A percentile compares a stretch with the other conserved stretches of the same genome.
Evolutionary conservation across 495 filamentous ascomycete genomes (phyloP).

Genomic region (Penicillium malachiteum): DNA sequence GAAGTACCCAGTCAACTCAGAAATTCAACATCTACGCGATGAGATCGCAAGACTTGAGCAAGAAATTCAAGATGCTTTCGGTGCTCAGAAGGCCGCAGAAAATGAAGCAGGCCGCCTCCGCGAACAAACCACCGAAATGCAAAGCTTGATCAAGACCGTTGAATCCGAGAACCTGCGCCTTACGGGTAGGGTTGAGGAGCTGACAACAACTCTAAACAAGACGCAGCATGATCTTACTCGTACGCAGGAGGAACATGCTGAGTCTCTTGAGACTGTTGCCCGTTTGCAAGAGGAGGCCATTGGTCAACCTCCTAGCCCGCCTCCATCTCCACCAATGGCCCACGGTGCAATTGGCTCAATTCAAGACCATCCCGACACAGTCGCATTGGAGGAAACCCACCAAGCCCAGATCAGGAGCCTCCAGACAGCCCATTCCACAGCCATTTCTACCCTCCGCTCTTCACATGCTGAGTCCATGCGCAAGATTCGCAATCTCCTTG

Average conservation of each 20-base stretch:
- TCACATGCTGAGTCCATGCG: constrained; percentile 45
- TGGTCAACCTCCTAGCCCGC: constrained; percentile 29
- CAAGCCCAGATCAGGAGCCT: constrained; percentile 41
- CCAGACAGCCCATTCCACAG: constrained; percentile 37
- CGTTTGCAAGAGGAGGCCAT: constrained; percentile 82
- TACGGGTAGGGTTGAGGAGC: constrained; percentile 30
- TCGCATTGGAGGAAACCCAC: constrained; percentile 35
- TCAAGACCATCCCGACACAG: constrained; percentile 6
- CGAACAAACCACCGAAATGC: constrained; percentile 42
- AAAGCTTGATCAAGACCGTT: constrained; percentile 43
- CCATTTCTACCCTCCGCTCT: constrained; percentile 39
- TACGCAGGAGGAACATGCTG: constrained; percentile 36
- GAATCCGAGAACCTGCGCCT: constrained; percentile 49
- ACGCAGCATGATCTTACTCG: constrained; percentile 33
- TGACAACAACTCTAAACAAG: constrained; percentile 35
- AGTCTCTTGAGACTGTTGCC: constrained; percentile 69
- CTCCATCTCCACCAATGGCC: constrained; percentile 23
- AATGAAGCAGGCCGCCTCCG: constrained; percentile 33
- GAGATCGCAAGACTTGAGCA: constrained; percentile 32
- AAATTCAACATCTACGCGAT: constrained; percentile 25
- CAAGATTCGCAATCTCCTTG: constrained; percentile 39
- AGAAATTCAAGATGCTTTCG: constrained; percentile 27
- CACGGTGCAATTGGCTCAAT: constrained; percentile 12
- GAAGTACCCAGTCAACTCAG: constrained; percentile 18
- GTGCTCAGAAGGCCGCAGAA: constrained; percentile 32